Percentiles rank a stretch among this genome's conserved stretches.
Evolutionary conservation across 352 stramenopile species (phyloP).

Genomic region (Phytopythium vexans): DNA sequence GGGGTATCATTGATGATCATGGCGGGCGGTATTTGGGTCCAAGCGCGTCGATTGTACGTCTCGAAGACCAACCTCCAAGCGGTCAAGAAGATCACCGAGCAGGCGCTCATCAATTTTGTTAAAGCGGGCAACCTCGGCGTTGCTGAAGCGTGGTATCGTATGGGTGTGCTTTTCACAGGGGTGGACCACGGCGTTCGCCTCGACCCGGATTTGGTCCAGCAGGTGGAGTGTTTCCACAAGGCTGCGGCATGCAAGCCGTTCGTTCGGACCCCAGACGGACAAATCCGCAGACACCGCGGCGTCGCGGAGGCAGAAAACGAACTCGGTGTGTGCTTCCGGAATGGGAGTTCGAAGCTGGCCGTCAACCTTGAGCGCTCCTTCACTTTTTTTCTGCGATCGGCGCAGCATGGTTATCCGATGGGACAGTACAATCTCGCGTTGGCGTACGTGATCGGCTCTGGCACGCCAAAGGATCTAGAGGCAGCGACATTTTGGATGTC

Average conservation of each 20-base stretch:
- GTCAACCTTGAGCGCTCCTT: slow-evolving; percentile 21
- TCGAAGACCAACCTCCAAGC: background rate
- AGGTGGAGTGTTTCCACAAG: slow-evolving; percentile 31
- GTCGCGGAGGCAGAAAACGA: slow-evolving; percentile 36
- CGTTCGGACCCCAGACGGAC: slow-evolving; percentile 25
- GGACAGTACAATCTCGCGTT: slow-evolving; percentile 32
- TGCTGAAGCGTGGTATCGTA: slow-evolving; percentile 33
- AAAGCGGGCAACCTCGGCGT: slow-evolving; percentile 28
- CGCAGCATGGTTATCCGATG: slow-evolving; percentile 29
- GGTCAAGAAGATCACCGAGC: slow-evolving; percentile 10
- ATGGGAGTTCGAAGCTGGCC: slow-evolving; percentile 17
- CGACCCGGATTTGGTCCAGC: slow-evolving; percentile 17
- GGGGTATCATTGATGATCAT: slow-evolving; percentile 18
- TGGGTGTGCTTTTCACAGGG: slow-evolving; percentile 31
- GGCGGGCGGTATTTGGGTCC: slow-evolving; percentile 7
- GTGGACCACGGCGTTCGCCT: slow-evolving; percentile 17
- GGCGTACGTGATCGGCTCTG: slow-evolving; percentile 24
- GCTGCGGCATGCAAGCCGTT: slow-evolving; percentile 27
- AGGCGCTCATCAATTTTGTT: slow-evolving; percentile 19
- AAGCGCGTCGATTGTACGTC: background rate
- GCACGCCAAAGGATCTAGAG: slow-evolving; percentile 17
- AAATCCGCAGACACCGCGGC: slow-evolving; percentile 22
- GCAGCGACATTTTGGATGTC: slow-evolving; percentile 32
- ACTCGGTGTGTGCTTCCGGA: slow-evolving; percentile 29
- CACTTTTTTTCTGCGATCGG: slow-evolving; percentile 27